phyloP scores from a whole-genome alignment of 148 eudicot species.

The Cornus controversa region DNA sequence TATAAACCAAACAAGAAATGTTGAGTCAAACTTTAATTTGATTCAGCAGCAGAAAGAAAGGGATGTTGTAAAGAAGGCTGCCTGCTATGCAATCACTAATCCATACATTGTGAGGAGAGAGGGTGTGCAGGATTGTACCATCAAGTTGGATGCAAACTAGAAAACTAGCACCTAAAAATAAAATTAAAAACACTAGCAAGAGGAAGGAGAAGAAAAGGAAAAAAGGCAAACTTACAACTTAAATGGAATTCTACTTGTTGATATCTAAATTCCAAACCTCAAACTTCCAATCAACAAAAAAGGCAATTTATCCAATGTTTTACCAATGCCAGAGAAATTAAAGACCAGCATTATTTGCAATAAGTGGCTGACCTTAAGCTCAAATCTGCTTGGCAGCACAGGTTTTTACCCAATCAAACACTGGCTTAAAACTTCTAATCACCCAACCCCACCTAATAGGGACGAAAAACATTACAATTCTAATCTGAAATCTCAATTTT shows the following conservation, averaged over 20 bases:
- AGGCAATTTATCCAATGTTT: not conserved
- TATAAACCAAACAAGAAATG: constrained; percentile 6
- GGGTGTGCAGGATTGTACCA: not conserved
- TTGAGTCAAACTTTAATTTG: not conserved
- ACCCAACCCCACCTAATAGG: not conserved
- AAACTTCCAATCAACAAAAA: not conserved
- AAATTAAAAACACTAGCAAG: not conserved
- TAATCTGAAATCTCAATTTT: not conserved
- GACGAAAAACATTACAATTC: not conserved
- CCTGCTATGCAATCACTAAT: not conserved
- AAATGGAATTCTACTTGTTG: not conserved
- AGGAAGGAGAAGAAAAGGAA: not conserved
- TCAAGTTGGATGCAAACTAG: too few species aligned
- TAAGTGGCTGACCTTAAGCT: not conserved
- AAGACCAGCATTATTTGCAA: not conserved
- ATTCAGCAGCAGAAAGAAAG: not conserved
- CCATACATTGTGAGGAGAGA: not conserved
- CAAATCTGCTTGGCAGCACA: not conserved
- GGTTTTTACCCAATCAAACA: not conserved
- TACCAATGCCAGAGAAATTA: too few species aligned
- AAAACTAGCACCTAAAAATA: not conserved
- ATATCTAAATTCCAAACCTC: not conserved
- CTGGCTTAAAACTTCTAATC: not conserved
- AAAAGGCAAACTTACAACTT: not conserved
- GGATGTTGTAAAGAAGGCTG: not conserved